Evolutionary conservation across 208 protist species (phyloP).

Genomic region (Endotrypanum monterogeii): DNA sequence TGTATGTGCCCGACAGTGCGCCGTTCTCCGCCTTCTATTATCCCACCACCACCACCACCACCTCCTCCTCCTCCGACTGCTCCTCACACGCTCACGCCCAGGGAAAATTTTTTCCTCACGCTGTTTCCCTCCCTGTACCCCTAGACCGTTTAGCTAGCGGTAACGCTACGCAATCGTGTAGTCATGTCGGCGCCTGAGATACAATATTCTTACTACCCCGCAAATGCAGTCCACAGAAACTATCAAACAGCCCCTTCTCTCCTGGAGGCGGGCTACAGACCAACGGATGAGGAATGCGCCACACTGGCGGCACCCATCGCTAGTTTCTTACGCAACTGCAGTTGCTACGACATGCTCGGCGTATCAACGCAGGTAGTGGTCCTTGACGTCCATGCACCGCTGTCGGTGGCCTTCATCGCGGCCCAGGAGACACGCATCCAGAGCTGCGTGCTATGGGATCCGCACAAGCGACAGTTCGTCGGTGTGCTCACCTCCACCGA

Average conservation of each 20-base stretch:
- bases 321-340: slow-evolving; percentile 69
- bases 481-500: slow-evolving; percentile 84
- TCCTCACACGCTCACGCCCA: too few species aligned
- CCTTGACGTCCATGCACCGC: slow-evolving; percentile 69
- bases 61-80: too few species aligned
- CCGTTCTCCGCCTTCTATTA: background rate
- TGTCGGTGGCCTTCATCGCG: slow-evolving; percentile 85
- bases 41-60: background rate
- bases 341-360: slow-evolving; percentile 85
- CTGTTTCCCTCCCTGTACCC: background rate
- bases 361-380: slow-evolving; percentile 88
- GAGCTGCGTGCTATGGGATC: slow-evolving; percentile 85
- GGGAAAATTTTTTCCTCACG: background rate
- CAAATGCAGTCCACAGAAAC: slow-evolving; percentile 16
- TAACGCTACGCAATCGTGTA: background rate
- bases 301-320: slow-evolving; percentile 63
- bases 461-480: slow-evolving; percentile 48
- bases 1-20: background rate
- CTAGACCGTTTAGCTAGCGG: background rate
- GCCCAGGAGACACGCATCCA: slow-evolving; percentile 85
- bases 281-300: slow-evolving; percentile 59
- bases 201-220: slow-evolving; percentile 37
- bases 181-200: slow-evolving; percentile 35
- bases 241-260: slow-evolving; percentile 26
- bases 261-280: slow-evolving; percentile 55